Percentiles rank a stretch among this genome's conserved stretches.
These are phyloP conservation scores for Xylariaceae sp. DNA, from an alignment of 2,329 filamentous ascomycete genomes.

Conservation along the genomic window DNA sequence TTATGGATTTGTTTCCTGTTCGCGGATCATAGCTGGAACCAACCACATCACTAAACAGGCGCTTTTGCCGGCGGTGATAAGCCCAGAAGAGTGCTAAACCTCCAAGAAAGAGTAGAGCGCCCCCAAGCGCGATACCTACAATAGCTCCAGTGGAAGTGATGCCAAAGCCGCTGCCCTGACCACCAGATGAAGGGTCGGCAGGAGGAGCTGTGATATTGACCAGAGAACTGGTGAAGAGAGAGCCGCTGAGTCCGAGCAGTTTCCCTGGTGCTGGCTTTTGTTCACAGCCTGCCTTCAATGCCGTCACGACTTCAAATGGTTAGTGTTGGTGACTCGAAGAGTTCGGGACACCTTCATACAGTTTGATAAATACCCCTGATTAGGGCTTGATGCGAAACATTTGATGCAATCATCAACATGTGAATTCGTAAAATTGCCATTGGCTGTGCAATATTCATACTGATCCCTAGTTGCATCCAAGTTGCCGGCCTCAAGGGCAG, in stretches of 20 bases:
- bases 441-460: slow-evolving; percentile 51
- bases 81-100: slow-evolving; percentile 52
- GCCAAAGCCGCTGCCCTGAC: slow-evolving; percentile 32
- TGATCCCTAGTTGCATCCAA: slow-evolving; percentile 35
- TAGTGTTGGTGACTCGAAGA: slow-evolving; percentile 22
- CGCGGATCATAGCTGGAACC: slow-evolving; percentile 30
- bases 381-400: slow-evolving; percentile 49
- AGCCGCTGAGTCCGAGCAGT: slow-evolving; percentile 49
- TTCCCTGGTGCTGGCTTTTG: slow-evolving; percentile 49
- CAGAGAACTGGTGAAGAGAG: slow-evolving; percentile 46
- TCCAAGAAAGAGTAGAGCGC: slow-evolving; percentile 49
- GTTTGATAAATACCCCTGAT: slow-evolving; percentile 54
- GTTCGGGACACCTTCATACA: slow-evolving; percentile 45
- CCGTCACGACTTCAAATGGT: slow-evolving; percentile 50
- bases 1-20: slow-evolving; percentile 33
- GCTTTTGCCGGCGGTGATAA: slow-evolving; percentile 54
- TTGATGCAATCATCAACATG: slow-evolving; percentile 46
- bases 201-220: slow-evolving; percentile 49
- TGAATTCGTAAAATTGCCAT: slow-evolving; percentile 42
- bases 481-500: slow-evolving; percentile 44
- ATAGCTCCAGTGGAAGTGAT: slow-evolving; percentile 56
- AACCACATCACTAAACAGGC: slow-evolving; percentile 40
- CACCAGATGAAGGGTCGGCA: slow-evolving; percentile 33
- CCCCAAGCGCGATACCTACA: slow-evolving; percentile 58
- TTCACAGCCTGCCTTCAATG: slow-evolving; percentile 54